These are phyloP conservation scores for Pythium vanterpoolii DNA, from an alignment of 352 stramenopile genomes.

Conservation along the genomic window DNA sequence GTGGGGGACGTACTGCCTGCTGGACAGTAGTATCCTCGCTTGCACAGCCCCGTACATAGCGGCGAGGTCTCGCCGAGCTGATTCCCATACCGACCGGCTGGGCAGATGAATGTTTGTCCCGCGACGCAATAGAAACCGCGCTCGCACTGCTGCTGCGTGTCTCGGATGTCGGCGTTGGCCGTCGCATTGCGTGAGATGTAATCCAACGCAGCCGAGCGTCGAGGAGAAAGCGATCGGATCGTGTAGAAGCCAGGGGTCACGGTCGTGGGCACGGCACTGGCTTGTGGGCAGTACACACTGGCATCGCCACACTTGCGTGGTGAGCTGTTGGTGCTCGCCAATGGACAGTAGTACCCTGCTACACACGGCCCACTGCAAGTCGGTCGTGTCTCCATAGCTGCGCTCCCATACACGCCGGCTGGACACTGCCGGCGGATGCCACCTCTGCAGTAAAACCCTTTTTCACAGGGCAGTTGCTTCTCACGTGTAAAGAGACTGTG, in stretches of 20 bases:
- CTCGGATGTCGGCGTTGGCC: constrained; percentile 32
- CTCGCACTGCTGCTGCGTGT: constrained; percentile 59
- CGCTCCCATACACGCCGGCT: constrained; percentile 39
- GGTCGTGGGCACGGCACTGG: constrained; percentile 44
- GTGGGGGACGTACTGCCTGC: constrained; percentile 40
- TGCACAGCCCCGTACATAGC: constrained; percentile 58
- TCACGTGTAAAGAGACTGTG: constrained; percentile 39
- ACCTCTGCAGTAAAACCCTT: constrained; percentile 51
- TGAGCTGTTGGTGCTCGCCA: constrained; percentile 49
- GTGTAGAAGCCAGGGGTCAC: constrained; percentile 70
- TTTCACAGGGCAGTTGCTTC: constrained; percentile 53
- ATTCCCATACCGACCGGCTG: constrained; percentile 53
- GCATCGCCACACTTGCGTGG: constrained; percentile 28
- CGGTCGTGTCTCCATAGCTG: constrained; percentile 27
- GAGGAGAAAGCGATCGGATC: constrained; percentile 15
- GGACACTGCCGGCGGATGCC: constrained; percentile 56
- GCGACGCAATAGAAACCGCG: constrained; percentile 60
- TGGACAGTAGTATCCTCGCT: constrained; percentile 65
- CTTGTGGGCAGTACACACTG: constrained; percentile 59
- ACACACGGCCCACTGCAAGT: constrained; percentile 44
- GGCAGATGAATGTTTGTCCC: constrained; percentile 52
- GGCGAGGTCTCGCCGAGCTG: constrained; percentile 41
- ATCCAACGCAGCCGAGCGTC: not conserved
- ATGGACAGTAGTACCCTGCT: constrained; percentile 56
- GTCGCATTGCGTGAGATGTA: constrained; percentile 19